phyloP scores from a whole-genome alignment of 1,284 basidiomycete species.

The Sporisorium reilianum region DNA sequence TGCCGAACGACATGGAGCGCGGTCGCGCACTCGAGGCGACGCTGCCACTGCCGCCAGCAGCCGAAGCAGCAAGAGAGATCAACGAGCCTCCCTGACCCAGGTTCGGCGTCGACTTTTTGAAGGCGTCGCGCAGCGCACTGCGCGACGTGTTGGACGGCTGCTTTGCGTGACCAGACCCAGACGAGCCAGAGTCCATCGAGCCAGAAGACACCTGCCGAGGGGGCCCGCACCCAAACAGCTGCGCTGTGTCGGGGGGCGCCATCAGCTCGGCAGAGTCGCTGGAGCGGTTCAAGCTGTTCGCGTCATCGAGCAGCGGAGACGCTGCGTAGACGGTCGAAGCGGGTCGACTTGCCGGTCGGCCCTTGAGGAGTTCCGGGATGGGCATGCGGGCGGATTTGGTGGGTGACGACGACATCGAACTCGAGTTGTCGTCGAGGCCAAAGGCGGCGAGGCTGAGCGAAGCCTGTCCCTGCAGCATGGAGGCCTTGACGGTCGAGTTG shows the following conservation, averaged over 20 bases:
- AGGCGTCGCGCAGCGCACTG: conserved; percentile 34
- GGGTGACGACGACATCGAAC: conserved; percentile 14
- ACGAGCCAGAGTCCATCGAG: conserved; percentile 28
- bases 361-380: conserved; percentile 44
- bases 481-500: conserved; percentile 84
- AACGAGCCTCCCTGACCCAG: conserved; percentile 47
- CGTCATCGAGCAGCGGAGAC: conserved; percentile 17
- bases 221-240: conserved; percentile 46
- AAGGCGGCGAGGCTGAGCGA: conserved; percentile 74
- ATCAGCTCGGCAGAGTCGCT: conserved; percentile 33
- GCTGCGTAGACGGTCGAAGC: conserved; percentile 19
- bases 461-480: conserved; percentile 87
- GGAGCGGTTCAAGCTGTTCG: background rate
- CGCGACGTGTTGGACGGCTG: conserved; percentile 20
- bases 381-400: conserved; percentile 38
- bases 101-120: conserved; percentile 41
- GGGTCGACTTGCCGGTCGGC: conserved; percentile 18
- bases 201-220: conserved; percentile 32
- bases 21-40: conserved; percentile 10
- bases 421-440: conserved; percentile 17
- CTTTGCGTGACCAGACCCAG: conserved; percentile 15
- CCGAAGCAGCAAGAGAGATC: conserved; percentile 35
- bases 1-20: conserved; percentile 44
- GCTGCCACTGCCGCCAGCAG: conserved; percentile 13
- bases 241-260: conserved; percentile 46